Base-by-base conservation (phyloP, 345 rosid species). In the Gossypium rotundifolium region DNA sequence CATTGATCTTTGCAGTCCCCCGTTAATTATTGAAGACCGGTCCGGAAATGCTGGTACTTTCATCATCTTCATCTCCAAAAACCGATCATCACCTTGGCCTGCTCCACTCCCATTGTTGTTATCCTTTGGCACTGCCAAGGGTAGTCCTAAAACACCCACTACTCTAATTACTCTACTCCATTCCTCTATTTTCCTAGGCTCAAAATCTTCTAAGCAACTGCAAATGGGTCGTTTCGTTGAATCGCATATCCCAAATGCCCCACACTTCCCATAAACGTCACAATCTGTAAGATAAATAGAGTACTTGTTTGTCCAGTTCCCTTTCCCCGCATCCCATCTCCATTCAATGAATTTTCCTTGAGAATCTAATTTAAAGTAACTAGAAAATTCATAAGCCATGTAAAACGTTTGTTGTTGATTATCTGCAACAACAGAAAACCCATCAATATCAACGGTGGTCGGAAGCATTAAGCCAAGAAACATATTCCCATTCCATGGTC, bases 401-500 rank as follows among this genome's bases (percentile, higher is more conserved):
- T 81, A 62, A 33, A 49, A 44, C 2, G 59, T 59, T 52, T 84
- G 81, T 14, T 23, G 1, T 77, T 75, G 73, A 6, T 45, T 52
- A 58, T 80, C 83, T 42, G 54, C 29, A 8, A 2, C 67, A 20
- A 88, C 27, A 33, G 6, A 33, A 33, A 33, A 33, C 38, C 6
- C 38, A 33, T 33, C 38, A 33, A 33, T 33, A 33, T 33, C 38
- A 33, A 33, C 6, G 0, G 38, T 33, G 38, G 38, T 33, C 6
- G 38, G 38, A 33, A 33, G 38, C 38, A 33, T 33, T 4, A 33
- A 33, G 53, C 89, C 90, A 17, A 83, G 68, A 73, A 86, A 87
- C 22, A 13, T 38, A 74, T 74, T 80, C 76, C 87, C 84, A 61
- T 84, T 84, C 96, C 96, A 90, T 0, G 90, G 91, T 9, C 89